These are phyloP conservation scores for Aureobasidium leucospermi DNA, from an alignment of 2,329 filamentous ascomycete species.

Conservation along the genomic window DNA sequence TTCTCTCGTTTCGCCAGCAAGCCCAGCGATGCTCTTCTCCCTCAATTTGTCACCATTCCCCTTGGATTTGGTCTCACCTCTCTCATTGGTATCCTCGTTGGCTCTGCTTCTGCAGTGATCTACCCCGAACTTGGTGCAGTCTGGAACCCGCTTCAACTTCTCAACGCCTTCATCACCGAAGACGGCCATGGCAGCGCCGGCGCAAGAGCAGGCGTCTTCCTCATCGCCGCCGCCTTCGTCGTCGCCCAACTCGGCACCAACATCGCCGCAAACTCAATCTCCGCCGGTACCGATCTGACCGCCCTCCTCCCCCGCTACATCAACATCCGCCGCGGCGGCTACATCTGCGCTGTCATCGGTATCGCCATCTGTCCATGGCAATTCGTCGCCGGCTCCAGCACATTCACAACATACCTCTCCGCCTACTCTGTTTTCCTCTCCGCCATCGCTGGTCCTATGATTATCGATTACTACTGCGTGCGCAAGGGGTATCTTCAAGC, in stretches of 20 bases:
- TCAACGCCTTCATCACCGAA: conserved; percentile 33
- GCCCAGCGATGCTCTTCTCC: conserved; percentile 69
- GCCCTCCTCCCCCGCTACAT: conserved; percentile 46
- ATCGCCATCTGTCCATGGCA: conserved; percentile 84
- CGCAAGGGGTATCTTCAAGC: conserved; percentile 74
- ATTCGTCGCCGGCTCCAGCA: conserved; percentile 65
- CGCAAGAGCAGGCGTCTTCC: conserved; percentile 43
- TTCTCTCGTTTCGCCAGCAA: conserved; percentile 77
- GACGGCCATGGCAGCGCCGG: conserved; percentile 35
- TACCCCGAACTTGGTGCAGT: conserved; percentile 54
- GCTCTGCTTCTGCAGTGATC: conserved; percentile 37
- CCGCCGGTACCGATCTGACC: conserved; percentile 48
- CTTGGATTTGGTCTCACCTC: conserved; percentile 16
- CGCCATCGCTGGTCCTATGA: conserved; percentile 85
- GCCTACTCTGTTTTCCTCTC: conserved; percentile 93
- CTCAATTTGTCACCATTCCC: conserved; percentile 52
- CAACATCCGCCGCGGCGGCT: conserved; percentile 76
- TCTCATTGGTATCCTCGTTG: conserved; percentile 15
- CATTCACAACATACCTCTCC: conserved; percentile 85
- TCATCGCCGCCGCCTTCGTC: conserved; percentile 40
- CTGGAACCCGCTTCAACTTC: conserved; percentile 37
- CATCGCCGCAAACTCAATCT: conserved; percentile 64
- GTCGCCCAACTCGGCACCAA: conserved; percentile 53
- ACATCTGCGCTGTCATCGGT: conserved; percentile 72
- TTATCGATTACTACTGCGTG: conserved; percentile 80